A percentile compares a stretch with the other conserved stretches of the same genome.
Conservation (phyloP, 2,329 filamentous ascomycete genomes). For the Periconia macrospinosa region DNA sequence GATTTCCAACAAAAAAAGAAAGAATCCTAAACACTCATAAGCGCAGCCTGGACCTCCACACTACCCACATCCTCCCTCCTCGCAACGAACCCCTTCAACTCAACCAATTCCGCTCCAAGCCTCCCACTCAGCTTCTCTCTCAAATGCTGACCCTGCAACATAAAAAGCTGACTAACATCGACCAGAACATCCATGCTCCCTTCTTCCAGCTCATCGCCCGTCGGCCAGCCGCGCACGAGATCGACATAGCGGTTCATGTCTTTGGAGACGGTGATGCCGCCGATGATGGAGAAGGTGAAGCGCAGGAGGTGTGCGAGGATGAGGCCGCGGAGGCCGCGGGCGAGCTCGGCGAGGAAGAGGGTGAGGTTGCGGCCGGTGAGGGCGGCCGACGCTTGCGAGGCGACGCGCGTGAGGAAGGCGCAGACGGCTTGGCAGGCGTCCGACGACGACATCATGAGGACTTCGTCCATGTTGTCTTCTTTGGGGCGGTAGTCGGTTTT, state of each 20-base stretch:
- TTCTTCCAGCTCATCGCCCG: conserved; percentile 58
- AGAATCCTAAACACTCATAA: conserved; percentile 41
- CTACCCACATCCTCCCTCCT: conserved; percentile 81
- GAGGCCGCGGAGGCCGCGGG: conserved; percentile 72
- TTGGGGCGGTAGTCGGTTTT: conserved; percentile 89
- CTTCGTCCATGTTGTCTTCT: conserved; percentile 66
- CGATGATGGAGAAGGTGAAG: conserved; percentile 89
- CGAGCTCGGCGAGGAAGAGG: conserved; percentile 81
- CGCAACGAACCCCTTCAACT: conserved; percentile 80
- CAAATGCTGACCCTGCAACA: conserved; percentile 69
- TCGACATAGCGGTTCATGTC: conserved; percentile 93
- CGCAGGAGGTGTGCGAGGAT: conserved; percentile 93
- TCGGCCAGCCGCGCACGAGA: conserved; percentile 78
- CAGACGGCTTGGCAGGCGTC: conserved; percentile 82
- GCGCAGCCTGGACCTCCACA: conserved; percentile 78
- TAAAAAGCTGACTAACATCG: conserved; percentile 94
- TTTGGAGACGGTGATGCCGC: conserved; percentile 92
- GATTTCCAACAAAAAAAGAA: neutral
- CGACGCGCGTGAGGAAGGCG: conserved; percentile 73
- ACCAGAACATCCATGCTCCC: conserved; percentile 77
- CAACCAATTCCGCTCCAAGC: conserved; percentile 49
- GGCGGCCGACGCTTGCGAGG: conserved; percentile 64
- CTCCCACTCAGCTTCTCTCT: conserved; percentile 55
- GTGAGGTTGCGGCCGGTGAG: conserved; percentile 84
- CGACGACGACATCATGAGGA: conserved; percentile 30